Percentiles rank a stretch among this genome's conserved stretches.
phyloP scores from a whole-genome alignment of 345 rosid species.

The Isatis tinctoria region DNA sequence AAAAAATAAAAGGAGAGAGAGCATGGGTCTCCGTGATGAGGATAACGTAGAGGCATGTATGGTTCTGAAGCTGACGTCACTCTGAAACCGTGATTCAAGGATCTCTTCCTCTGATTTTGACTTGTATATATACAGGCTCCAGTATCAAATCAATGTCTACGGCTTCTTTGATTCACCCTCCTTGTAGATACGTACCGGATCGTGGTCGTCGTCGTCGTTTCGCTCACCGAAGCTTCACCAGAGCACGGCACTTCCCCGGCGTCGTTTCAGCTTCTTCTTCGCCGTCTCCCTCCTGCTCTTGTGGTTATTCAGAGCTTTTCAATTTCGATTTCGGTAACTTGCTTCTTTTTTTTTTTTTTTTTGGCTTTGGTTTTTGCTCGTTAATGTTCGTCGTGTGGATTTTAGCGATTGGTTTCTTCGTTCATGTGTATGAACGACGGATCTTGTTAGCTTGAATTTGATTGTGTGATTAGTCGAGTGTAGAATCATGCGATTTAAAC shows the following conservation, averaged over 20 bases:
- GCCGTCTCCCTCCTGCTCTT: constrained; percentile 39
- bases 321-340: constrained; percentile 48
- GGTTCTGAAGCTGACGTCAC: constrained; percentile 32
- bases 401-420: too few species aligned
- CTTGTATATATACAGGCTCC: background rate
- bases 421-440: background rate
- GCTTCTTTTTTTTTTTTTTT: too few species aligned
- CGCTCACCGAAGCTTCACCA: background rate
- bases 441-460: background rate
- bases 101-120: constrained; percentile 26
- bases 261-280: constrained; percentile 27
- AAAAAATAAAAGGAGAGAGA: background rate
- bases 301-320: constrained; percentile 39
- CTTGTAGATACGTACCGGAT: constrained; percentile 21
- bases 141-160: constrained; percentile 29
- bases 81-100: constrained; percentile 27
- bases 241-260: background rate
- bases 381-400: too few species aligned
- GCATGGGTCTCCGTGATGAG: constrained; percentile 27
- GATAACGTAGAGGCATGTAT: constrained; percentile 34
- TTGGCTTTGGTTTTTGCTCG: background rate
- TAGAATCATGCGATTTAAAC: background rate
- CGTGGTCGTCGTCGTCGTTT: background rate
- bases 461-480: too few species aligned
- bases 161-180: constrained; percentile 34